Evolutionary conservation across 2,329 filamentous ascomycete species (phyloP).

Genomic region (Zymoseptoria passerinii): DNA sequence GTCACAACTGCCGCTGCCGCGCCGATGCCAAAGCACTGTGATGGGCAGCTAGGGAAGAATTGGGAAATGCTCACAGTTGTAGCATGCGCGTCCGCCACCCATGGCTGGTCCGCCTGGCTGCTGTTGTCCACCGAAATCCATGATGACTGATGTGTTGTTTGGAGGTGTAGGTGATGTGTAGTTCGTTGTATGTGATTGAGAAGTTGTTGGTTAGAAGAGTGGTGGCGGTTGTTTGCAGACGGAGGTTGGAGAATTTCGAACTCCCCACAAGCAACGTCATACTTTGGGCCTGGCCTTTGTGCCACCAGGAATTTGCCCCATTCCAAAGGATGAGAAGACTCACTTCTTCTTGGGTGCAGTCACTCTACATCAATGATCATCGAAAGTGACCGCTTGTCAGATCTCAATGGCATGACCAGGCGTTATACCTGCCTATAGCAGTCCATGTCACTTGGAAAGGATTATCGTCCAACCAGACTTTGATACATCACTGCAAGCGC

Average conservation of each 20-base stretch:
- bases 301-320: neutral
- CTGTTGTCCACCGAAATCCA: neutral
- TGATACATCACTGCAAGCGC: neutral
- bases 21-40: neutral
- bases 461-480: neutral
- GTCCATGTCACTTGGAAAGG: too few relatives aligned
- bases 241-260: neutral
- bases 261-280: neutral
- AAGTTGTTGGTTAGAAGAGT: neutral
- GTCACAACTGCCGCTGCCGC: neutral
- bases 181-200: neutral
- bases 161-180: neutral
- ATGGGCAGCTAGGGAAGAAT: conserved; percentile 1
- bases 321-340: neutral
- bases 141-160: neutral
- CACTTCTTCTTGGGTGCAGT: neutral
- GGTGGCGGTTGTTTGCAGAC: neutral
- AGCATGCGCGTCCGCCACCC: conserved; percentile 46
- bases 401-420: too few relatives aligned
- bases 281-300: neutral
- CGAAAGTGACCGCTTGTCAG: too few relatives aligned
- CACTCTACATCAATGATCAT: too few relatives aligned
- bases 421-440: too few relatives aligned
- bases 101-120: conserved; percentile 19
- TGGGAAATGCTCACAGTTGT: conserved; percentile 46